Conservation (phyloP, 164 flowering plant species). For the Chimonanthus praecox region DNA sequence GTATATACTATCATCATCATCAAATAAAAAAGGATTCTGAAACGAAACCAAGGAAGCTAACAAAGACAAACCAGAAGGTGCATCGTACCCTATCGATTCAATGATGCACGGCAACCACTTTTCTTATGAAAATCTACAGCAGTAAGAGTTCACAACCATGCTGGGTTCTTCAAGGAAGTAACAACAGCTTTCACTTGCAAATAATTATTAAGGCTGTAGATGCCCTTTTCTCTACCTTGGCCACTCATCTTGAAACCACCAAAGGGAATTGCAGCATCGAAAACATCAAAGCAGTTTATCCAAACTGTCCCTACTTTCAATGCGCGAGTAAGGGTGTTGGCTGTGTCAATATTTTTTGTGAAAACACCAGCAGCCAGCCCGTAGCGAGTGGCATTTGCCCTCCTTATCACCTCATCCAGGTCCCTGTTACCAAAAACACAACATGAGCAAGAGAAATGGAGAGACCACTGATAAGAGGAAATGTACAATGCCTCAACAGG, state of each 20-base stretch:
- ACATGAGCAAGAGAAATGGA: neutral
- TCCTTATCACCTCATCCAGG: conserved; percentile 54
- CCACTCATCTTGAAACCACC: conserved; percentile 99
- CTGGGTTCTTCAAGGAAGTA: conserved; percentile 66
- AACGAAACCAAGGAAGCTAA: too few species aligned
- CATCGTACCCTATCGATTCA: neutral
- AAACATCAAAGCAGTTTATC: conserved; percentile 84
- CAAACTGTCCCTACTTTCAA: conserved; percentile 83
- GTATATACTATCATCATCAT: too few species aligned
- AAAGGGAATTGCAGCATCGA: conserved; percentile 92
- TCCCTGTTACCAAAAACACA: conserved; percentile 39
- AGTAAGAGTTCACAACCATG: conserved; percentile 53
- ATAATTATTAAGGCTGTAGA: conserved; percentile 75
- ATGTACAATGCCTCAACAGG: neutral
- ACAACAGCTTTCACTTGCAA: conserved; percentile 94
- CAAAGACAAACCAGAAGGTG: neutral
- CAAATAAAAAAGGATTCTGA: too few species aligned
- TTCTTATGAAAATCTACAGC: neutral
- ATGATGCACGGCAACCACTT: neutral
- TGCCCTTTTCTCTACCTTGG: conserved; percentile 80
- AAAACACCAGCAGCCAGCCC: conserved; percentile 94
- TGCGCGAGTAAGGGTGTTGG: conserved; percentile 71
- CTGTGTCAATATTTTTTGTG: conserved; percentile 64
- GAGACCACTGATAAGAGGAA: neutral
- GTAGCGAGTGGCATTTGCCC: conserved; percentile 63